Percentiles rank a stretch among this genome's conserved stretches.
phyloP scores from a whole-genome alignment of 352 stramenopile genomes.

The Elongisporangium prolatum region DNA sequence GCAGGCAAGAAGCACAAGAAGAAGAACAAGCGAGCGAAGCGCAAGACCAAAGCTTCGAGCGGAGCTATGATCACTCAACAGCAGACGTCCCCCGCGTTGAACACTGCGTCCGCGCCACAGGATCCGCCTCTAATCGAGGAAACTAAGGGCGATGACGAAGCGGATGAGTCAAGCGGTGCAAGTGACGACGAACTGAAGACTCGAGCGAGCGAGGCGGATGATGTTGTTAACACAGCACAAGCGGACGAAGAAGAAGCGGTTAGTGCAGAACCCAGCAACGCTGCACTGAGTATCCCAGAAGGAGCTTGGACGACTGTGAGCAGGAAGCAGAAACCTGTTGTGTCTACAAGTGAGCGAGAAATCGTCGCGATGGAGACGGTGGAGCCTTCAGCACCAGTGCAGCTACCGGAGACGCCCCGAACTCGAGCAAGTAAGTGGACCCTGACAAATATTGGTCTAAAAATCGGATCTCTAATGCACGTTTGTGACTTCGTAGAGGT shows the following conservation, averaged over 20 bases:
- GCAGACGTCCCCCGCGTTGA: constrained; percentile 5
- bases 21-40: constrained; percentile 72
- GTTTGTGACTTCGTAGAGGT: background rate
- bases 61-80: constrained; percentile 5
- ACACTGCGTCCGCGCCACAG: background rate
- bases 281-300: constrained; percentile 4
- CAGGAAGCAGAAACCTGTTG: constrained; percentile 46
- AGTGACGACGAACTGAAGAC: constrained; percentile 8
- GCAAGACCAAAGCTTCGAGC: constrained; percentile 20
- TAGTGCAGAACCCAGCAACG: background rate
- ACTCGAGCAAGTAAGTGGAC: background rate
- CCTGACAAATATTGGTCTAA: background rate
- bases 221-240: background rate
- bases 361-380: background rate
- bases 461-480: background rate
- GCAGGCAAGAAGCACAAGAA: constrained; percentile 58
- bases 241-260: constrained; percentile 3
- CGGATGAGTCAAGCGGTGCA: constrained; percentile 8
- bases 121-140: background rate
- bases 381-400: background rate
- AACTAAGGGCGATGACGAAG: background rate
- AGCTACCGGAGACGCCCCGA: background rate
- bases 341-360: background rate
- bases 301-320: constrained; percentile 71
- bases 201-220: constrained; percentile 1